Base-by-base conservation (phyloP, 352 stramenopile genomes). In the Pythium plurisporium region DNA sequence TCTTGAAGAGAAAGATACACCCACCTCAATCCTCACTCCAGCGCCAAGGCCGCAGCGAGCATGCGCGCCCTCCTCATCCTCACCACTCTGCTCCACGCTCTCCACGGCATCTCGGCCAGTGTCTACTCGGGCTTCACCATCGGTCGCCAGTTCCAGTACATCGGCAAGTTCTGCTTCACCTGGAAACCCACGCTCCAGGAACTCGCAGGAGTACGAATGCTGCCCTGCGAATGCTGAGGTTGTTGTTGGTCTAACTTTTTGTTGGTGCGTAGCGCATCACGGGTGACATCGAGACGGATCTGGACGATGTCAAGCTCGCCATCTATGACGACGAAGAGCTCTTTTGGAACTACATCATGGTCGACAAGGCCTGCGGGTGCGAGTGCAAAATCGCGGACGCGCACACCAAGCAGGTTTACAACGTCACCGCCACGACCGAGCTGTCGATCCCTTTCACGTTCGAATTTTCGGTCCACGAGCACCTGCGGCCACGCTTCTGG, bases 141-240 rank as follows among this genome's bases (percentile, higher is more conserved):
- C 20, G 75, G 73, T 37, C 68, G 72, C 10, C 79, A 93, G 67
- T 91, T 87, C 64, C 71, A 87, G 53, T 90, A 83, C 62, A 68
- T 90, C 30, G 81, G 79, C 71, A 90, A 90, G 65, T 93, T 91
- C 67, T 91, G 80, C 67, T 93, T 89, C 72, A 77, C 72, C 14
- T 91, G 66, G 62, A 74, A 63, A 44, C 62, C 67, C n/a, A 79
- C 69, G 26, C 67, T 91, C 26, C 58, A 82, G 14, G 69, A 87
- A 40, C 40, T 91, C 47, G 78, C 74, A 7, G 76, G 81, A 31
- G 78, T 87, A 64, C 12, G 66, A n/a, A n/a, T n/a, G n/a, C n/a
- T n/a, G n/a, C n/a, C n/a, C n/a, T n/a, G n/a, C n/a, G n/a, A n/a
- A n/a, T n/a, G n/a, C n/a, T n/a, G n/a, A n/a, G n/a, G n/a, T n/a